Percentiles rank a stretch among this genome's conserved stretches.
Evolutionary conservation across 371 early-diverging fungal genomes (phyloP).

Genomic region (Lichtheimia ramosa): DNA sequence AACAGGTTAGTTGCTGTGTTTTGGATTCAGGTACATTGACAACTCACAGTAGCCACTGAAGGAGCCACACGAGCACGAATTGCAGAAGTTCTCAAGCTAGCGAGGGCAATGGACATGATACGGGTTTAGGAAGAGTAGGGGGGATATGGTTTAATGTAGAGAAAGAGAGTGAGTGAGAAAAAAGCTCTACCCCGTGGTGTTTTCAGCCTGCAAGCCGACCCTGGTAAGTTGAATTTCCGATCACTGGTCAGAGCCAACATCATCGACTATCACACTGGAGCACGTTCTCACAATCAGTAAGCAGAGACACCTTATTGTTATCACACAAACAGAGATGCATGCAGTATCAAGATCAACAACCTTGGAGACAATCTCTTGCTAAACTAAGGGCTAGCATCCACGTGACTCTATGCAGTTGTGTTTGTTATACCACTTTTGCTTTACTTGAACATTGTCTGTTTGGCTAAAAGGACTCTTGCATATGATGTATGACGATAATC

Average conservation of each 20-base stretch:
- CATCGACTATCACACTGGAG: no score
- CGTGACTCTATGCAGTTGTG: no score
- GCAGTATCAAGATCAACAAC: no score
- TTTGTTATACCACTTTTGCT: not conserved
- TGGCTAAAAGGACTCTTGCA: not conserved
- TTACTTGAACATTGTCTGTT: not conserved
- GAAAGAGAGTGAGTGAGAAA: conserved; percentile 4
- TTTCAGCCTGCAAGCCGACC: not conserved
- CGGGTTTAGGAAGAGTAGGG: conserved; percentile 6
- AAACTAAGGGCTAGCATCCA: no score
- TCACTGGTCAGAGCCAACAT: no score
- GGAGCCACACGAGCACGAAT: conserved; percentile 16
- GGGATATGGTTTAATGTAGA: conserved; percentile 2
- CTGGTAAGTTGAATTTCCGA: no score
- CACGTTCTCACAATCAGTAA: no score
- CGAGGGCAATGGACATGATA: conserved; percentile 16
- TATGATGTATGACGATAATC: no score
- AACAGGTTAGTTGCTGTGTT: not conserved
- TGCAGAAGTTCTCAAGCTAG: conserved; percentile 18
- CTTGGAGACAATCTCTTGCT: no score
- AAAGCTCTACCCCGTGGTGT: conserved; percentile 3
- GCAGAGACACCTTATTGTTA: no score
- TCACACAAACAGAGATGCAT: no score
- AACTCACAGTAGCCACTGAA: conserved; percentile 22
- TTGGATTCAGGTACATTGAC: no score